These are phyloP conservation scores for Barbarea vulgaris DNA, from an alignment of 345 rosid species.

Conservation along the genomic window DNA sequence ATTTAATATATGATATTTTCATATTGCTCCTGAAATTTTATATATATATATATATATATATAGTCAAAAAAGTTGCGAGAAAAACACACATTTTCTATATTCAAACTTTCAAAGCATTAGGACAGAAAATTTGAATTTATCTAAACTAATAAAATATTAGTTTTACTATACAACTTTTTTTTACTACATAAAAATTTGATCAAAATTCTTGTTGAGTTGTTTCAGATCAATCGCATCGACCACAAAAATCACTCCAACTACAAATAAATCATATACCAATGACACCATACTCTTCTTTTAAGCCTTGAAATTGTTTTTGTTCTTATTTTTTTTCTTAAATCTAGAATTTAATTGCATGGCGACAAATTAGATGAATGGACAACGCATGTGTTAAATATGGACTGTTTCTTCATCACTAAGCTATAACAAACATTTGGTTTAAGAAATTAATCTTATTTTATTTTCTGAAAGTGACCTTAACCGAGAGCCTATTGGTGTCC, in stretches of 20 bases:
- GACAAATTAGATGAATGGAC: slow-evolving; percentile 28
- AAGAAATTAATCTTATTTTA: slow-evolving; percentile 20
- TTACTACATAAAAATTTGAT: background rate
- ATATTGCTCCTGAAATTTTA: too few relatives aligned
- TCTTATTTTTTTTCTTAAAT: background rate
- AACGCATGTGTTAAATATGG: slow-evolving; percentile 33
- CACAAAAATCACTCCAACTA: background rate
- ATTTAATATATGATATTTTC: too few relatives aligned
- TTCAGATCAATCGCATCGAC: slow-evolving; percentile 5
- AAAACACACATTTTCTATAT: background rate
- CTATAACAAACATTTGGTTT: slow-evolving; percentile 36
- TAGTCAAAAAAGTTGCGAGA: background rate
- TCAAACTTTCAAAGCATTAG: background rate
- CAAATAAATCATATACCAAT: background rate
- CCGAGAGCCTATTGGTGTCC: slow-evolving; percentile 11
- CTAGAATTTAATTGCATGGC: background rate
- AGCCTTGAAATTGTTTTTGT: too few relatives aligned
- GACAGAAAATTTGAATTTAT: background rate
- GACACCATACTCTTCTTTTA: background rate
- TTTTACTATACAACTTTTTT: too few relatives aligned
- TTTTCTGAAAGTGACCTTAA: background rate
- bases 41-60: too few relatives aligned
- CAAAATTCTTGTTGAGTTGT: background rate
- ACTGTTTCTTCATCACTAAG: slow-evolving; percentile 41
- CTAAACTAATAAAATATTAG: background rate